Base-by-base conservation (phyloP, 371 early-diverging fungal species). In the Lichtheimia hyalospora region DNA sequence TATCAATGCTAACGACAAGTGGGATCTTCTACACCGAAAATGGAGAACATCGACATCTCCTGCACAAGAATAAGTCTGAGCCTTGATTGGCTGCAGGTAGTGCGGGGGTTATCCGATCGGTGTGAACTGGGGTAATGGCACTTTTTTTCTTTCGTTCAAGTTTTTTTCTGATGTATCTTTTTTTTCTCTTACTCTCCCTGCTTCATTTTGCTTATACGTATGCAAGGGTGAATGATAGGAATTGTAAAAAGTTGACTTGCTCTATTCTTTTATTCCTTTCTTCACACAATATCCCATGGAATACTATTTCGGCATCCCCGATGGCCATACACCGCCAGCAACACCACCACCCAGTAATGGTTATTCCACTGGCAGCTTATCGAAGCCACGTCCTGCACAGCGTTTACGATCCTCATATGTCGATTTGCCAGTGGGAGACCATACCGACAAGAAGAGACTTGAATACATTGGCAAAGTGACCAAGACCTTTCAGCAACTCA, bases 401-500 rank as follows among this genome's bases (percentile, higher is more conserved):
- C 58, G 58, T 3, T 49, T 57, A 10, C 60, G 52, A 4, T 60
- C 60, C 20, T 60, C 60, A 14, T 60, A 60, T 27, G 27, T 60
- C 15, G 60, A 60, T 42, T 0, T 23, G 3, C 49, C 44, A 10
- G 52, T 27, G 4, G 48, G 49, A 34, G 50, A 27, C 15, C 6
- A 51, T 21, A 40, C 52, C 2, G 60, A 60, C 28, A 60, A 52
- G 46, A 57, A 44, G 10, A 57, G 53, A 10, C 49, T 59, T 1
- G 60, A 64, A 41, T 64, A 64, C 52, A 60, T 64, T 28, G 52
- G 60, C 55, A 59, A 60, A 49, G 65, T 60, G 52, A 64, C 61
- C 18, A 54, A 54, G 27, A 60, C 52, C 8, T 60, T 64, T 10
- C 77, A 76, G 49, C 80, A 80, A 51, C 67, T 80, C 6, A 54